A percentile compares a stretch with the other conserved stretches of the same genome.
These are phyloP conservation scores for Pseudonectria foliicola DNA, from an alignment of 2,329 filamentous ascomycete genomes.

Conservation along the genomic window DNA sequence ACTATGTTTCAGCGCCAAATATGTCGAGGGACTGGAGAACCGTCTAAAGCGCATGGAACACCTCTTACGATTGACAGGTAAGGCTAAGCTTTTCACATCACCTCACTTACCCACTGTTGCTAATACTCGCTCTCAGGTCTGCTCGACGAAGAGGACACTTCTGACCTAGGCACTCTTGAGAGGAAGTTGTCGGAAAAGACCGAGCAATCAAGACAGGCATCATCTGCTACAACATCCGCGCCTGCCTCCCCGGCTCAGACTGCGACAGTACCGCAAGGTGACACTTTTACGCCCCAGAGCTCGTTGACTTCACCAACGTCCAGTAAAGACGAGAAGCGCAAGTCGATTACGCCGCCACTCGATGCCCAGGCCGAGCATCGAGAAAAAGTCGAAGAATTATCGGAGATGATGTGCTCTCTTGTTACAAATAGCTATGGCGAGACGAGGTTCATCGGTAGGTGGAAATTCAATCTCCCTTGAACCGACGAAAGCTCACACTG, in stretches of 20 bases:
- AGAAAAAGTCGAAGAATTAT: conserved; percentile 76
- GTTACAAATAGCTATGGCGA: conserved; percentile 94
- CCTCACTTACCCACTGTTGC: not conserved
- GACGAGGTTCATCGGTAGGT: conserved; percentile 85
- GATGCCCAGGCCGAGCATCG: conserved; percentile 20
- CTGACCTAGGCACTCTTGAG: conserved; percentile 82
- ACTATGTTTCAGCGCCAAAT: conserved; percentile 65
- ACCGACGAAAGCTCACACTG: conserved; percentile 6
- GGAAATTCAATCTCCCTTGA: not conserved
- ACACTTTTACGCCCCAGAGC: conserved; percentile 44
- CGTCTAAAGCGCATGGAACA: conserved; percentile 94
- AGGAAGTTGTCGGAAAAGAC: conserved; percentile 60
- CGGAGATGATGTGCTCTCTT: conserved; percentile 98
- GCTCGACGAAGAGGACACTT: conserved; percentile 77
- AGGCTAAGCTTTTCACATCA: conserved; percentile 5
- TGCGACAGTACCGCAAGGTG: conserved; percentile 35
- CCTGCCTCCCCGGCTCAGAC: conserved; percentile 46
- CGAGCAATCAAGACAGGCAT: conserved; percentile 42
- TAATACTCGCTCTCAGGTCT: conserved; percentile 48
- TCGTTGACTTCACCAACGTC: conserved; percentile 45
- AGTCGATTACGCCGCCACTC: conserved; percentile 18
- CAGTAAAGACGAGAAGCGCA: conserved; percentile 30
- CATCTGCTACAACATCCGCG: conserved; percentile 39
- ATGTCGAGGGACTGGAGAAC: conserved; percentile 95
- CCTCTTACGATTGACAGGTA: conserved; percentile 73